These are phyloP conservation scores for Pleurotus eryngii DNA, from an alignment of 768 basidiomycete species.

Conservation along the genomic window DNA sequence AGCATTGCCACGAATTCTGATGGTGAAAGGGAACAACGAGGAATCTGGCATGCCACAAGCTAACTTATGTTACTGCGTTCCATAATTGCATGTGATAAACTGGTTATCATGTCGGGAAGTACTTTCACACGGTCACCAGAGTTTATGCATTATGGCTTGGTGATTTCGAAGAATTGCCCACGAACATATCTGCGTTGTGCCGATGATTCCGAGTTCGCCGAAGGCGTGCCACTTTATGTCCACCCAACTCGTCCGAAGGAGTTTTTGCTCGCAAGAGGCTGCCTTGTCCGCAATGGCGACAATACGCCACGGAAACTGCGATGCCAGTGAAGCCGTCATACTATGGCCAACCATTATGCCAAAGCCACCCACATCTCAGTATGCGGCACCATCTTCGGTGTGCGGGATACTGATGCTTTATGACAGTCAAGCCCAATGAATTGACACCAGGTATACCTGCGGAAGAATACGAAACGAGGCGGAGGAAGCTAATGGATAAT, in stretches of 20 bases:
- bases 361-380: conserved; percentile 84
- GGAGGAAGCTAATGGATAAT: conserved; percentile 65
- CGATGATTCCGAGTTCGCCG: no score
- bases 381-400: conserved; percentile 17
- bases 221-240: not conserved
- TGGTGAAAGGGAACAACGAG: no score
- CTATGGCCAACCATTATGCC: conserved; percentile 75
- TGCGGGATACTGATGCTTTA: not conserved
- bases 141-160: no score
- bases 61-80: no score
- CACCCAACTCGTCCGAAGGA: not conserved
- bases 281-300: not conserved
- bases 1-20: conserved; percentile 8
- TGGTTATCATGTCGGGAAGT: no score
- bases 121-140: not conserved
- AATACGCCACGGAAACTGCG: conserved; percentile 20
- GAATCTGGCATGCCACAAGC: no score
- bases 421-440: conserved; percentile 55
- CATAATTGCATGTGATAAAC: no score
- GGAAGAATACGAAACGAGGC: conserved; percentile 72
- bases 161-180: no score
- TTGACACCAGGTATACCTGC: conserved; percentile 79
- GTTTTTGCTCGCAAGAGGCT: not conserved
- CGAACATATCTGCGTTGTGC: no score
- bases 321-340: conserved; percentile 67